These are phyloP conservation scores for Delitschia confertaspora DNA, from an alignment of 495 filamentous ascomycete species.

Conservation along the genomic window DNA sequence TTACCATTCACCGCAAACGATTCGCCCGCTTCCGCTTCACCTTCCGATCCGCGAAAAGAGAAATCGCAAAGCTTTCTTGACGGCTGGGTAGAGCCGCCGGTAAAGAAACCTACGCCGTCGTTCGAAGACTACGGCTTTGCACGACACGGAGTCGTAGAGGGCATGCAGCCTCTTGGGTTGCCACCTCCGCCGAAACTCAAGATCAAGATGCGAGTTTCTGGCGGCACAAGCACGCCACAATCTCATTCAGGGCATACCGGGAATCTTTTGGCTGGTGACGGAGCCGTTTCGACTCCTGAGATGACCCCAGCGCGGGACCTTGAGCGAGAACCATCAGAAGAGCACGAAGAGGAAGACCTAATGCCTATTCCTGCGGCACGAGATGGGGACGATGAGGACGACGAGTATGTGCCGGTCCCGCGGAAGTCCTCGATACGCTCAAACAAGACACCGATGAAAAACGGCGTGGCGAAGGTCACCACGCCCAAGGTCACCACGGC, in stretches of 20 bases:
- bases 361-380: constrained; percentile 2
- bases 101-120: constrained; percentile 55
- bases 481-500: too few relatives aligned
- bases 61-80: constrained; percentile 39
- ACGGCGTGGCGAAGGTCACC: too few relatives aligned
- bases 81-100: constrained; percentile 63
- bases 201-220: constrained; percentile 35
- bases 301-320: constrained; percentile 25
- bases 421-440: constrained; percentile 4
- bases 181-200: constrained; percentile 47
- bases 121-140: constrained; percentile 59
- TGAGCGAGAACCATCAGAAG: constrained; percentile 19
- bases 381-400: constrained; percentile 36
- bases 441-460: constrained; percentile 12
- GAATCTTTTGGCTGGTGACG: constrained; percentile 12
- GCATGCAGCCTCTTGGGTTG: constrained; percentile 61
- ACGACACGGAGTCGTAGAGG: constrained; percentile 55
- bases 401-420: constrained; percentile 27
- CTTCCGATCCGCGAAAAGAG: constrained; percentile 27
- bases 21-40: constrained; percentile 29
- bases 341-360: constrained; percentile 20
- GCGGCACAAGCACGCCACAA: constrained; percentile 4
- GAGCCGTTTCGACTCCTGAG: constrained; percentile 26
- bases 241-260: constrained; percentile 7
- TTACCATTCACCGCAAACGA: constrained; percentile 35